phyloP scores from a whole-genome alignment of 352 stramenopile genomes.

The Pythium pectinolyticum region DNA sequence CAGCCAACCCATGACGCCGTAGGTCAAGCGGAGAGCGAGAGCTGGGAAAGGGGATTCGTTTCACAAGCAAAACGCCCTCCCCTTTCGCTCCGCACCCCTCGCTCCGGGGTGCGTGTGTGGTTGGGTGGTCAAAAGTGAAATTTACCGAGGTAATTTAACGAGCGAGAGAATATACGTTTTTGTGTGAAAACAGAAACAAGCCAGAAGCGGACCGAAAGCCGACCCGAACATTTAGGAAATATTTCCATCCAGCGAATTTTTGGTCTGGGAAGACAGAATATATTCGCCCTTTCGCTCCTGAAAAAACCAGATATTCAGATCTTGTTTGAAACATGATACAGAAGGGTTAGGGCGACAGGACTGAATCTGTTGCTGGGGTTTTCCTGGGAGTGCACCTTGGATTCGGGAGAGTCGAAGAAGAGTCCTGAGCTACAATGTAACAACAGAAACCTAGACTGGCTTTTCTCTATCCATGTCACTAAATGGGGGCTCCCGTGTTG shows the following conservation, averaged over 20 bases:
- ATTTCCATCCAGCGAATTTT: not conserved
- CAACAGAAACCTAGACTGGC: conserved; percentile 19
- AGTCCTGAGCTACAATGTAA: conserved; percentile 16
- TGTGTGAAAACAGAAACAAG: not conserved
- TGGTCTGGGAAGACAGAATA: not conserved
- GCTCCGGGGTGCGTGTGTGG: no score
- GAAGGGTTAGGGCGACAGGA: not conserved
- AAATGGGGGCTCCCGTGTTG: no score
- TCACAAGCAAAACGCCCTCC: not conserved
- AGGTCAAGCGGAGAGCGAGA: no score
- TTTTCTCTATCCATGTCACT: conserved; percentile 14
- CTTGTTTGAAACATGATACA: not conserved
- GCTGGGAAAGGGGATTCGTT: conserved; percentile 7
- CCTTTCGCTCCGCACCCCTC: conserved; percentile 3
- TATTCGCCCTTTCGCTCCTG: not conserved
- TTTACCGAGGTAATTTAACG: not conserved
- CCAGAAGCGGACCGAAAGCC: not conserved
- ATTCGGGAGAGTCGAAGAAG: not conserved
- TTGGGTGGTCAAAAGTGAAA: not conserved
- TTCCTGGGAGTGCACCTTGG: not conserved
- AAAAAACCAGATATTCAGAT: not conserved
- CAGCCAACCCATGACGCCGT: no score
- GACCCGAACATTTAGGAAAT: conserved; percentile 1
- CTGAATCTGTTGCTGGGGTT: conserved; percentile 1
- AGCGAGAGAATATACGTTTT: not conserved